A percentile compares a stretch with the other conserved stretches of the same genome.
phyloP scores from a whole-genome alignment of 441 rosid genomes.

The Adansonia madagascariensis region DNA sequence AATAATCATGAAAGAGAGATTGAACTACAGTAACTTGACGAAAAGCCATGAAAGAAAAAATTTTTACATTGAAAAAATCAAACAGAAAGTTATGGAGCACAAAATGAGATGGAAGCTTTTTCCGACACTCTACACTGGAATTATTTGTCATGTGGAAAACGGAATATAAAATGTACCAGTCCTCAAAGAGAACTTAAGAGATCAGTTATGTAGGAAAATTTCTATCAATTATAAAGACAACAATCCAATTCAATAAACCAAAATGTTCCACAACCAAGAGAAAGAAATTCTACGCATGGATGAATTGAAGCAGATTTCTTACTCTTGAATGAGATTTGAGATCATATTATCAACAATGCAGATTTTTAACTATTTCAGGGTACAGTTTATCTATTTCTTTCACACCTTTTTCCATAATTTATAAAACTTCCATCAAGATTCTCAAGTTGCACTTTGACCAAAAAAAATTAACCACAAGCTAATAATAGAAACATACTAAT shows the following conservation, averaged over 20 bases:
- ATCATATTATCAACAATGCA: not conserved
- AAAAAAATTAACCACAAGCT: not conserved
- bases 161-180: not conserved
- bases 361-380: not conserved
- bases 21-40: not conserved
- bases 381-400: not conserved
- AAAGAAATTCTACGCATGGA: not conserved
- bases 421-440: constrained; percentile 10
- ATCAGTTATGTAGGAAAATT: not conserved
- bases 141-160: not conserved
- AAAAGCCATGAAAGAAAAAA: not conserved
- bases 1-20: constrained; percentile 12
- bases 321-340: not conserved
- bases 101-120: not conserved
- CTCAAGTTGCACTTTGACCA: not conserved
- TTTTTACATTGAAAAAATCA: not conserved
- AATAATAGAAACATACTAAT: not conserved
- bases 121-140: not conserved
- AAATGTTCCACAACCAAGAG: not conserved
- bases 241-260: not conserved
- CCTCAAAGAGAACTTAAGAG: not conserved
- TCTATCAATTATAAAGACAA: not conserved
- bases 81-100: constrained; percentile 1
- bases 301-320: not conserved
- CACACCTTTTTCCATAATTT: not conserved